These are phyloP conservation scores for Sarocladium kiliense DNA, from an alignment of 2,329 filamentous ascomycete genomes.

Conservation along the genomic window DNA sequence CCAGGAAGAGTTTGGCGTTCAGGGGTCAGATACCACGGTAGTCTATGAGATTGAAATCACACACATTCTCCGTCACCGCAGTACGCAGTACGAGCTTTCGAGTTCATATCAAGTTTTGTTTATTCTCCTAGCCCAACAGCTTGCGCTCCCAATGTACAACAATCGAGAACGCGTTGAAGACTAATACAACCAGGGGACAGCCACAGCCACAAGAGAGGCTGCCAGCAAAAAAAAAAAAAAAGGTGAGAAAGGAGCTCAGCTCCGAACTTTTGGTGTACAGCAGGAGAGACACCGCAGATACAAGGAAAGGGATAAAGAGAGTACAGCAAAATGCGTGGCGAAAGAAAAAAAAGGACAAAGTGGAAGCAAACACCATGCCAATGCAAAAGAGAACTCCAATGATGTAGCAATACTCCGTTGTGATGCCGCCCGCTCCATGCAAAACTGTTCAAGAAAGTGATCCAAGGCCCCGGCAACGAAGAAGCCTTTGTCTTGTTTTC, in stretches of 20 bases:
- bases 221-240: too few species aligned
- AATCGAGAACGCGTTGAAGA: not conserved
- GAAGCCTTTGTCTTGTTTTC: not conserved
- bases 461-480: not conserved
- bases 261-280: constrained; percentile 5
- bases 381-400: constrained; percentile 11
- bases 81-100: too few species aligned
- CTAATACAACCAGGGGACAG: too few species aligned
- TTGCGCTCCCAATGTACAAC: not conserved
- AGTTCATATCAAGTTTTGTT: too few species aligned
- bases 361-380: not conserved
- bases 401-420: constrained; percentile 1
- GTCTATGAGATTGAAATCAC: too few species aligned
- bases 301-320: not conserved
- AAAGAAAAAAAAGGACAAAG: constrained; percentile 14
- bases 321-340: not conserved
- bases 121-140: too few species aligned
- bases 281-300: not conserved
- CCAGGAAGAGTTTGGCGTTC: constrained; percentile 20
- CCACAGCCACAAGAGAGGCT: too few species aligned
- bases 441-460: constrained; percentile 10
- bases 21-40: constrained; percentile 9
- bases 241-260: not conserved
- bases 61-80: too few species aligned
- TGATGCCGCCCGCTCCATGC: constrained; percentile 12